A percentile compares a stretch with the other conserved stretches of the same genome.
Conservation (phyloP, 2,329 filamentous ascomycete genomes). For the Passalora sequoiae region DNA sequence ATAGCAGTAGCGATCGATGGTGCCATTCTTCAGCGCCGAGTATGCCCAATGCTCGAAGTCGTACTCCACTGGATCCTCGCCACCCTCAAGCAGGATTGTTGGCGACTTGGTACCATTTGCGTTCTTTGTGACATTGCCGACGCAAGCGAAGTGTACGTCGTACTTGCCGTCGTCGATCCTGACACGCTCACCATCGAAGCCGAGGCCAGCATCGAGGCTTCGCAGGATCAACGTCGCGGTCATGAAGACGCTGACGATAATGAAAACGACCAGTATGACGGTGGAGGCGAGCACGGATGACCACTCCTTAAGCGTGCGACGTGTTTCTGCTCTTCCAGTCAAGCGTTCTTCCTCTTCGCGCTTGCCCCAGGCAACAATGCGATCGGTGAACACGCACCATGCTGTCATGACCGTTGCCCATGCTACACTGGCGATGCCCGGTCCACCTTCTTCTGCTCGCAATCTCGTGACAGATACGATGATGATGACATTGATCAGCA, state of each 20-base stretch:
- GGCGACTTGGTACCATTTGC: conserved; percentile 53
- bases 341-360: conserved; percentile 85
- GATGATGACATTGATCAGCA: conserved; percentile 72
- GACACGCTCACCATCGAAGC: conserved; percentile 68
- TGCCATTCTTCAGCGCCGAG: conserved; percentile 68
- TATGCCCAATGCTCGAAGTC: conserved; percentile 76
- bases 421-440: conserved; percentile 77
- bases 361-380: conserved; percentile 86
- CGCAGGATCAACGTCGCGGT: conserved; percentile 76
- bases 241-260: conserved; percentile 65
- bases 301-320: conserved; percentile 80
- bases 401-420: conserved; percentile 76
- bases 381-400: conserved; percentile 74
- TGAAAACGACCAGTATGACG: conserved; percentile 63
- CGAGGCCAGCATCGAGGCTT: conserved; percentile 69
- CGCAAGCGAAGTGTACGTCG: conserved; percentile 76
- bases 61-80: conserved; percentile 71
- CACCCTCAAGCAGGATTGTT: conserved; percentile 81
- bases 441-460: conserved; percentile 80
- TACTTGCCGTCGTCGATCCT: conserved; percentile 82
- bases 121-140: conserved; percentile 62
- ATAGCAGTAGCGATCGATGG: conserved; percentile 87
- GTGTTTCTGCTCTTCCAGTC: conserved; percentile 80
- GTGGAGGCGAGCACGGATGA: conserved; percentile 70
- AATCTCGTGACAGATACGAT: conserved; percentile 69